Conservation (phyloP, 495 filamentous ascomycete species). For the Stereocaulon alpinum region DNA sequence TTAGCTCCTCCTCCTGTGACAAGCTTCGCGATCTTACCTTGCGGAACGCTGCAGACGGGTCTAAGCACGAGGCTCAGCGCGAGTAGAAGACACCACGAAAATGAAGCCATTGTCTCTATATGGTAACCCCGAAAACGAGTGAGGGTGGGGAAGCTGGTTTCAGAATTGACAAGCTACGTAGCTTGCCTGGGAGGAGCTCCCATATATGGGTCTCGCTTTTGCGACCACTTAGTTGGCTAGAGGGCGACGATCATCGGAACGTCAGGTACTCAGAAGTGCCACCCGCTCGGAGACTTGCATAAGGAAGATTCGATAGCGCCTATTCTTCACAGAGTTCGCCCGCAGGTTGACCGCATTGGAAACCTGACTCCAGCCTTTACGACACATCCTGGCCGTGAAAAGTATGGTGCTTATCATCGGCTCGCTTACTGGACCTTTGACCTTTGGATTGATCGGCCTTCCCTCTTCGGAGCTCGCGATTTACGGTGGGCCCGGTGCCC, state of each 20-base stretch:
- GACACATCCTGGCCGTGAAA: neutral
- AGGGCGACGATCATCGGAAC: slow-evolving; percentile 1
- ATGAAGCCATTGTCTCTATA: neutral
- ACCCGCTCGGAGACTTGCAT: slow-evolving; percentile 12
- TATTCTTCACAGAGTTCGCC: neutral
- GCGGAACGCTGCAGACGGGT: neutral
- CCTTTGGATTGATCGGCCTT: too few relatives aligned
- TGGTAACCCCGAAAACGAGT: neutral
- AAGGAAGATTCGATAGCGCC: neutral
- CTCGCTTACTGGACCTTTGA: neutral
- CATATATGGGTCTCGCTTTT: slow-evolving; percentile 9
- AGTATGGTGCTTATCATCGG: slow-evolving; percentile 9
- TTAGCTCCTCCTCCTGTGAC: neutral
- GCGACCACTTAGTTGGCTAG: slow-evolving; percentile 8
- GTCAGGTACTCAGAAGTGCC: slow-evolving; percentile 11
- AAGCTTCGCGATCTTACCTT: neutral
- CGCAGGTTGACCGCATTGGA: neutral
- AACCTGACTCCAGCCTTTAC: neutral
- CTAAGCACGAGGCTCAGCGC: neutral
- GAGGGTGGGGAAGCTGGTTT: neutral
- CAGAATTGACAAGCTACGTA: neutral
- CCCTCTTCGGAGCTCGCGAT: neutral
- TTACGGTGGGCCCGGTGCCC: neutral
- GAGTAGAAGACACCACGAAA: neutral
- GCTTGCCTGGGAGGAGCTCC: slow-evolving; percentile 6